Conservation (phyloP, 2,329 filamentous ascomycete species). For the Ciborinia camelliae region DNA sequence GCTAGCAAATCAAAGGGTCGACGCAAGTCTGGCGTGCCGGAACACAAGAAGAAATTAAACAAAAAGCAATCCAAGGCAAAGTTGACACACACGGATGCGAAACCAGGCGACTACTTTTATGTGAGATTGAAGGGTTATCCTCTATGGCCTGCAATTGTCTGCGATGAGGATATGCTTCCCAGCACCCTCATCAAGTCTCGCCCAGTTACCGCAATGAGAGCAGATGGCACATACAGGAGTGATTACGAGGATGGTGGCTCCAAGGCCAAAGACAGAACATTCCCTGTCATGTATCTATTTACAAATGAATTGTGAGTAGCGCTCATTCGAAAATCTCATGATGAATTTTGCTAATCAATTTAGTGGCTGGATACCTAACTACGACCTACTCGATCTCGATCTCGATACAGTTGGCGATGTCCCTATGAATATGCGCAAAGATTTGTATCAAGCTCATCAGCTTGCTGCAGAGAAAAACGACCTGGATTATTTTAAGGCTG, state of each 20-base stretch:
- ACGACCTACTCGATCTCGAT: slow-evolving; percentile 73
- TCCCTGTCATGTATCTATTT: slow-evolving; percentile 89
- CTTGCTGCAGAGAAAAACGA: slow-evolving; percentile 76
- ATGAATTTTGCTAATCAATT: slow-evolving; percentile 22
- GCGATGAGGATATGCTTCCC: slow-evolving; percentile 92
- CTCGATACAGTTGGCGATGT: slow-evolving; percentile 66
- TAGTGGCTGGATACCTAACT: slow-evolving; percentile 91
- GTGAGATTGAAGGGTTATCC: slow-evolving; percentile 93
- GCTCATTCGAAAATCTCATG: neutral
- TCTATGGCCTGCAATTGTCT: slow-evolving; percentile 90
- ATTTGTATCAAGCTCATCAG: slow-evolving; percentile 72
- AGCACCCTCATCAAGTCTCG: slow-evolving; percentile 70
- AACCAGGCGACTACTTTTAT: slow-evolving; percentile 89
- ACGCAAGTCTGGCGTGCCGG: slow-evolving; percentile 72
- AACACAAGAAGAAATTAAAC: slow-evolving; percentile 75
- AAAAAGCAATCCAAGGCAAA: slow-evolving; percentile 78
- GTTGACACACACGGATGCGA: slow-evolving; percentile 69
- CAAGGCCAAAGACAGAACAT: slow-evolving; percentile 78
- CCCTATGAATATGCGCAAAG: slow-evolving; percentile 73
- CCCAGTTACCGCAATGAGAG: slow-evolving; percentile 76
- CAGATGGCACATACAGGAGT: slow-evolving; percentile 82
- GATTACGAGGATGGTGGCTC: slow-evolving; percentile 87
- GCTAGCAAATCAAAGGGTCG: slow-evolving; percentile 50
- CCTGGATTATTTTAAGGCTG: slow-evolving; percentile 76
- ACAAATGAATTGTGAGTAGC: slow-evolving; percentile 94